Conservation (phyloP, 129 eudicot species). For the Silybum marianum region DNA sequence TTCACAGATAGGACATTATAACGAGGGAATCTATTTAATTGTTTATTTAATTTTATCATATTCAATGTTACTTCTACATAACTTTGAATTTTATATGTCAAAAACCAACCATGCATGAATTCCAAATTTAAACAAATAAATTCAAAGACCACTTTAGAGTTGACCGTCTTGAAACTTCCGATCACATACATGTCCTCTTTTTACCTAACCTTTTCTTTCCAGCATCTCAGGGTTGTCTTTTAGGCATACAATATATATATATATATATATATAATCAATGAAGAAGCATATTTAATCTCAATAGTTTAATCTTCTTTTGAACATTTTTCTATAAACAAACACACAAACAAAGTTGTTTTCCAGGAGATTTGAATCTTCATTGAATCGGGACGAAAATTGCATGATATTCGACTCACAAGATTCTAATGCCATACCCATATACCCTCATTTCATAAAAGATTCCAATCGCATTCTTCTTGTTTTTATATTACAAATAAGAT, state of each 20-base stretch:
- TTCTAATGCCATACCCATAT: neutral
- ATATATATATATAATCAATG: neutral
- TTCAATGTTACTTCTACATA: neutral
- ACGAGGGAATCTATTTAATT: neutral
- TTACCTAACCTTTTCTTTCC: constrained; percentile 16
- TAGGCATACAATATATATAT: neutral
- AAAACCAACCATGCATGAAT: neutral
- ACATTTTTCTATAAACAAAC: neutral
- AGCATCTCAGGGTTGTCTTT: constrained; percentile 21
- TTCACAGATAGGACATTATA: neutral
- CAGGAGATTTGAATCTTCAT: neutral
- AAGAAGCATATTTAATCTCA: neutral
- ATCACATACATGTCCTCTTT: neutral
- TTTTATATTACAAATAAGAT: neutral
- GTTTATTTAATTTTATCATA: neutral
- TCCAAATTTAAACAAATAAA: neutral
- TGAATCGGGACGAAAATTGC: neutral
- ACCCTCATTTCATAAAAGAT: neutral
- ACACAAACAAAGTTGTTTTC: neutral
- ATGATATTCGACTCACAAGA: neutral
- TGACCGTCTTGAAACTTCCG: constrained; percentile 17
- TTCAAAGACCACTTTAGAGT: neutral
- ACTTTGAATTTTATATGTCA: neutral
- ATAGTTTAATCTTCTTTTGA: constrained; percentile 14
- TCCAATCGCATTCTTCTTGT: neutral